Evolutionary conservation across 352 stramenopile species (phyloP).

Genomic region (Phytophthora sp.): DNA sequence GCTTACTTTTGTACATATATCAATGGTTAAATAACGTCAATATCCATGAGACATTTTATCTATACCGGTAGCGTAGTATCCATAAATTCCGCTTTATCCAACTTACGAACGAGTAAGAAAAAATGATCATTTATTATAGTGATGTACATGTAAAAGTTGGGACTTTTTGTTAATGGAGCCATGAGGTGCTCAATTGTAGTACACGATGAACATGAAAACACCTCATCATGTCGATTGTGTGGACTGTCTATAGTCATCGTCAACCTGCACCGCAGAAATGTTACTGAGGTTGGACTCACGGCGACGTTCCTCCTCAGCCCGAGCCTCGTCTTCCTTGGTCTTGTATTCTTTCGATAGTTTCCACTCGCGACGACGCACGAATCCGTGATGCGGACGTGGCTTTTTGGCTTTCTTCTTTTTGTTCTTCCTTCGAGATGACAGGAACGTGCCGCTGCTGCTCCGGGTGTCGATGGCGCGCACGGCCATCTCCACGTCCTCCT

Average conservation of each 20-base stretch:
- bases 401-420: constrained; percentile 59
- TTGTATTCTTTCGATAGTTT: constrained; percentile 69
- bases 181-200: constrained; percentile 5
- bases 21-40: no score
- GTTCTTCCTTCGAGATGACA: constrained; percentile 37
- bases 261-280: constrained; percentile 44
- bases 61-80: no score
- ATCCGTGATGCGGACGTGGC: constrained; percentile 58
- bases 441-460: constrained; percentile 35
- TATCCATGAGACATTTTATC: background rate
- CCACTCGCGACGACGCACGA: constrained; percentile 80
- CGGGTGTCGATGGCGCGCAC: constrained; percentile 14
- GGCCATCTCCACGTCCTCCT: constrained; percentile 33
- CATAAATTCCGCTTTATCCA: no score
- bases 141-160: constrained; percentile 3
- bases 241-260: constrained; percentile 39
- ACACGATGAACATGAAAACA: constrained; percentile 8
- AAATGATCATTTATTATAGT: constrained; percentile 7
- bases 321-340: constrained; percentile 42
- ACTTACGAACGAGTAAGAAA: no score
- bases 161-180: background rate
- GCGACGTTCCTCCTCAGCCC: background rate
- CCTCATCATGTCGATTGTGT: constrained; percentile 14
- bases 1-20: background rate
- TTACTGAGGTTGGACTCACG: constrained; percentile 41